Evolutionary conservation across 345 rosid species (phyloP).

Genomic region (Ceriops tagal): DNA sequence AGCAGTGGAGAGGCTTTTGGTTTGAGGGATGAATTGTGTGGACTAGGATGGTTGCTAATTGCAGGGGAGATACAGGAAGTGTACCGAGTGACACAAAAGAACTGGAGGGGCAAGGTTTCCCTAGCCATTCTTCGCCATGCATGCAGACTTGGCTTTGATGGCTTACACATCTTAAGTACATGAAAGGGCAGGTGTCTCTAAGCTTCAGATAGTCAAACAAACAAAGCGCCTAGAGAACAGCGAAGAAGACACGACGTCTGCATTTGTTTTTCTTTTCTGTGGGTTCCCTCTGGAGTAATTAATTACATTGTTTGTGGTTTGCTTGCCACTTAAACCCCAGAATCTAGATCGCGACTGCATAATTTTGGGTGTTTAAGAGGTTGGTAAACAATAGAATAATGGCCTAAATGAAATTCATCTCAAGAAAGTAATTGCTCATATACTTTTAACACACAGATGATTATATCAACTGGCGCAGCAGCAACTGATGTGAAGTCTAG

Average conservation of each 20-base stretch:
- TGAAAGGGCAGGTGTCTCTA: conserved; percentile 7
- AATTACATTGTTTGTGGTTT: too few relatives aligned
- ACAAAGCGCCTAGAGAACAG: not conserved
- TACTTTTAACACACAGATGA: too few relatives aligned
- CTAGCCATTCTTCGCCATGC: conserved; percentile 41
- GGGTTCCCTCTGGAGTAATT: not conserved
- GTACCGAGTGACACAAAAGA: conserved; percentile 16
- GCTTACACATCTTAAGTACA: conserved; percentile 22
- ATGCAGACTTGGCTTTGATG: conserved; percentile 21
- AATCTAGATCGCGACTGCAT: too few relatives aligned
- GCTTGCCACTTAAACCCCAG: too few relatives aligned
- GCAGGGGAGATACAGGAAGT: conserved; percentile 7
- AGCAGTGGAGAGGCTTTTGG: not conserved
- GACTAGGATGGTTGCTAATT: conserved; percentile 18
- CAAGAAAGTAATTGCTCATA: too few relatives aligned
- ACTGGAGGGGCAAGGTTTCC: not conserved
- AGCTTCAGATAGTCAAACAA: not conserved
- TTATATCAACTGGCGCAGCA: too few relatives aligned
- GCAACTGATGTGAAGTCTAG: too few relatives aligned
- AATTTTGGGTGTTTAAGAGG: too few relatives aligned
- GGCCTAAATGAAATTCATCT: too few relatives aligned
- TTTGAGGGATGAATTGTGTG: not conserved
- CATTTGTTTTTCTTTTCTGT: not conserved
- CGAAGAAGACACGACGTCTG: not conserved
- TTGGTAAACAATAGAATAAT: too few relatives aligned